These are phyloP conservation scores for Plenodomus tracheiphilus DNA, from an alignment of 2,329 filamentous ascomycete genomes.

Conservation along the genomic window DNA sequence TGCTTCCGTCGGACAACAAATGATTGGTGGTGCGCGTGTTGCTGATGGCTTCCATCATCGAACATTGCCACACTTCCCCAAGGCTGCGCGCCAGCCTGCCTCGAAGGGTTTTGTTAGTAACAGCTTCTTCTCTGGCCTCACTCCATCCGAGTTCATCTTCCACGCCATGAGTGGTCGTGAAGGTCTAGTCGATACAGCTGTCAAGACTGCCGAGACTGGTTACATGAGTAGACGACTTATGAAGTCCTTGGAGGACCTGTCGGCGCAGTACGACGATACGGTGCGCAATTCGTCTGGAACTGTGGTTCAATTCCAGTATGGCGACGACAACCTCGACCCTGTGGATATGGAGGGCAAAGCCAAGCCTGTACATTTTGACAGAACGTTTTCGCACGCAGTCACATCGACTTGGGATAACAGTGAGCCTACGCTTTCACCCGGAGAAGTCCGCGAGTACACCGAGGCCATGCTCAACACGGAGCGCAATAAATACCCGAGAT, in stretches of 20 bases:
- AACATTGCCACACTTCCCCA: slow-evolving; percentile 91
- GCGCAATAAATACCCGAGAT: slow-evolving; percentile 57
- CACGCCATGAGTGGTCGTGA: slow-evolving; percentile 98
- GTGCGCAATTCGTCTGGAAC: slow-evolving; percentile 86
- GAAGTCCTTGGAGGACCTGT: slow-evolving; percentile 96
- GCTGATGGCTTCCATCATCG: slow-evolving; percentile 95
- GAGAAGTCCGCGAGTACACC: slow-evolving; percentile 72
- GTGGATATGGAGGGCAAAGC: slow-evolving; percentile 97
- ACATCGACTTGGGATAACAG: slow-evolving; percentile 78
- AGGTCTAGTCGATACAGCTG: slow-evolving; percentile 96
- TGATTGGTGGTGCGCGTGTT: slow-evolving; percentile 92
- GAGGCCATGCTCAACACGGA: slow-evolving; percentile 69
- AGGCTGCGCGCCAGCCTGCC: slow-evolving; percentile 86
- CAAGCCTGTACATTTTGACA: slow-evolving; percentile 87
- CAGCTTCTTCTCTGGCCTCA: slow-evolving; percentile 92
- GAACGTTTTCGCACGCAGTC: slow-evolving; percentile 81
- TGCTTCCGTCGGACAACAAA: slow-evolving; percentile 94
- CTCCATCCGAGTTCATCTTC: slow-evolving; percentile 93
- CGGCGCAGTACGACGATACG: slow-evolving; percentile 90
- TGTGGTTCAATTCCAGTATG: slow-evolving; percentile 96
- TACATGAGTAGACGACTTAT: slow-evolving; percentile 99
- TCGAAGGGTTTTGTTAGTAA: slow-evolving; percentile 97
- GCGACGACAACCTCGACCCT: slow-evolving; percentile 92
- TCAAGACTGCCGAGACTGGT: slow-evolving; percentile 97
- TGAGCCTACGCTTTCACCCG: slow-evolving; percentile 72